Conservation (phyloP, 352 stramenopile species). For the Plasmopara muralis region DNA sequence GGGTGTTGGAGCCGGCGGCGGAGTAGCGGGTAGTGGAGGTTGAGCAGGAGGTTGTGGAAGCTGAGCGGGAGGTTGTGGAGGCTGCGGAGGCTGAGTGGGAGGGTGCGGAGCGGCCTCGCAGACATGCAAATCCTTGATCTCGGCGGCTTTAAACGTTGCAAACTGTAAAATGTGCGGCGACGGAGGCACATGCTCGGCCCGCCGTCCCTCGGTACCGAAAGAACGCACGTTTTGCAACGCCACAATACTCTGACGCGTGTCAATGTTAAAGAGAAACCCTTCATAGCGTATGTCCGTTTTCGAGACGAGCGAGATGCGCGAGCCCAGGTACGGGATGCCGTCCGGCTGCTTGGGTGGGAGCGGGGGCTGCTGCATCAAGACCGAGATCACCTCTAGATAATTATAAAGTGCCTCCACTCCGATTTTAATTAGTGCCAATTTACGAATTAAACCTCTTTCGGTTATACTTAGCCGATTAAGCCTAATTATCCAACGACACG, state of each 20-base stretch:
- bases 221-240: conserved; percentile 74
- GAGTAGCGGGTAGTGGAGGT: conserved; percentile 21
- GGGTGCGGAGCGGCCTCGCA: conserved; percentile 51
- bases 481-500: no score
- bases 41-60: conserved; percentile 8
- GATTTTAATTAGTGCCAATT: no score
- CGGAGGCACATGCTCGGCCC: conserved; percentile 60
- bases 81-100: conserved; percentile 2
- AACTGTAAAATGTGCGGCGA: conserved; percentile 74
- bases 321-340: conserved; percentile 78
- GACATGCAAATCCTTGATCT: conserved; percentile 84
- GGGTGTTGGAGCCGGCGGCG: conserved; percentile 9
- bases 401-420: no score
- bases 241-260: conserved; percentile 78
- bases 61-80: conserved; percentile 10
- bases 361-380: conserved; percentile 27
- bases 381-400: no score
- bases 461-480: no score
- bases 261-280: conserved; percentile 82
- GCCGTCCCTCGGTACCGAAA: conserved; percentile 78
- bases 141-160: conserved; percentile 72
- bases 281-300: conserved; percentile 87
- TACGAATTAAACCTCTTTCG: no score
- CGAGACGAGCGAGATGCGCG: conserved; percentile 75
- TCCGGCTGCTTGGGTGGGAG: conserved; percentile 21